Base-by-base conservation (phyloP, 495 filamentous ascomycete genomes). In the Parathielavia appendiculata region DNA sequence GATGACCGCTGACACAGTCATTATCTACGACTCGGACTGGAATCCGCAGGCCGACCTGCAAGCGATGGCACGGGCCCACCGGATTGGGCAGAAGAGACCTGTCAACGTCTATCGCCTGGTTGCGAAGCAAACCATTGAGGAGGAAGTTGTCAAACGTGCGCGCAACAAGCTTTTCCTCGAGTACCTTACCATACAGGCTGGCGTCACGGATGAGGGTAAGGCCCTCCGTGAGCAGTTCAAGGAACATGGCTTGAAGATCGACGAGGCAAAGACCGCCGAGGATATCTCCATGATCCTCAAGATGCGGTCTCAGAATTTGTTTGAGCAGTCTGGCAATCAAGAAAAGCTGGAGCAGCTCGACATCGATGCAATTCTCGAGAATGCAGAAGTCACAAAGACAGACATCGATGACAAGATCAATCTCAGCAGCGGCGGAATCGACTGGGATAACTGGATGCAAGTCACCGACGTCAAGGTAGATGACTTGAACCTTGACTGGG, bases 1-100 rank as follows among this genome's bases (percentile, higher is more conserved):
- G 45, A 97, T 97, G 91, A 97, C 93, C 48, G 93, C 93, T 2
- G 93, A 99, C 68, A 97, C 95, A 0, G 95, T 99, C 57, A 89
- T 99, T 62, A 81, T 99, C 41, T 97, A 97, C 64, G 93, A 99
- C 69, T 97, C 95, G 0, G 93, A 99, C 67, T 99, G 95, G 95
- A 99, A 99, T 59, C 93, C 93, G 14, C 93, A 99, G 69, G 93
- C 93, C 0, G 93, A 99, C 78, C 75, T 99, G 54, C 93, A 99
- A 64, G 93, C 93, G 19, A 99, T 99, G 93, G 92, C 93, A 45
- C 85, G 93, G 63, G 95, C 95, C 48, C 95, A 99, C 72, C 87
- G 93, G 64, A 99, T 99, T 55, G 93, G 93, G 1, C 93, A 99
- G 72, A 95, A 91, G 66, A 90, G 84, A 54, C 91, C 95, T 39